Evolutionary conservation across 768 basidiomycete genomes (phyloP), one percentile per base, ranked within the genome.

Genomic region (Collybiopsis luxurians): DNA sequence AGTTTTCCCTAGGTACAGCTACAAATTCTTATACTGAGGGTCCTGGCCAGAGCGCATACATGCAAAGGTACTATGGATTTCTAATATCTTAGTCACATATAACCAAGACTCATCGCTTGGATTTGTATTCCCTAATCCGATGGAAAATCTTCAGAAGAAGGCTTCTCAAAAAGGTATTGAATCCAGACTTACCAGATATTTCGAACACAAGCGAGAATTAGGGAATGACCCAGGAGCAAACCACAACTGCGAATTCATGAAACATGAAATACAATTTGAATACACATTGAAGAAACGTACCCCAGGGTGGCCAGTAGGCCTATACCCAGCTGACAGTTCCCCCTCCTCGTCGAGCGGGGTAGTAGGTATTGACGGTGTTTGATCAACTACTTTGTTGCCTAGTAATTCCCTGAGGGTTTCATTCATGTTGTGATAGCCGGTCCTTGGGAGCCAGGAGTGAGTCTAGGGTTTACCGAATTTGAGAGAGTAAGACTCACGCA

Each of bases 291-390:
- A 19, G 31, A 52, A 36, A 62, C 65, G 48, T 38, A 70, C 69
- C 1, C 66, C 69, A 26, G 69, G 71, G 52, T 70, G 65, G 2
- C 72, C 72, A 1, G 69, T 64, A 2, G 67, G 67, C 2, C 64
- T 59, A 55, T 70, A 73, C 44, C 63, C 59, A 1, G 66, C 68
- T 9, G 45, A 49, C 0, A 66, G 17, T 53, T 73, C 72, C 10
- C 69, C 68, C 34, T 71, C 70, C 3, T 61, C 66, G 51, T 73
- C 68, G 15, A 72, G 40, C 13, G 2, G 69, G 69, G 63, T 67
- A 69, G 1, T 67, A 54, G 28, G 53, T 44, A 12, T 17, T 17
- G 11, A 19, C 34, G 39, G 55, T 19, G 64, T 64, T 15, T 59
- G 45, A 39, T 60, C 59, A 11, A 68, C 59, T 6, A 17, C 67